A percentile compares a stretch with the other conserved stretches of the same genome.
Evolutionary conservation across 2,329 filamentous ascomycete species (phyloP).

Genomic region (Myotisia sp.): DNA sequence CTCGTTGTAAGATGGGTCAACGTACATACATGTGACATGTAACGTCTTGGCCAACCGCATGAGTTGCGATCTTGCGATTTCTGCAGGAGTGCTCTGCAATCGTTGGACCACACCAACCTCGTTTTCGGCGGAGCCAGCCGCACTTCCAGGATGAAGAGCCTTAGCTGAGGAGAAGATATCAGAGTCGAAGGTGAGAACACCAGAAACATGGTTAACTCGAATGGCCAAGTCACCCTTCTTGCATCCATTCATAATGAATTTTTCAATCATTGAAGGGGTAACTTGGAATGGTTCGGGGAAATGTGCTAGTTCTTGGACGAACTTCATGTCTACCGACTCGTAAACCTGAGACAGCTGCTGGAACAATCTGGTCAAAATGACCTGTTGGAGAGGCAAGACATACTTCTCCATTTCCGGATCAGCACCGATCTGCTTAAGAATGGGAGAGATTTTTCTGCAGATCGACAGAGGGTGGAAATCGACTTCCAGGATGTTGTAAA

Average conservation of each 20-base stretch:
- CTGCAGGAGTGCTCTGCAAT: constrained; percentile 90
- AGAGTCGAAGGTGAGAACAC: constrained; percentile 90
- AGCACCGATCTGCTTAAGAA: constrained; percentile 79
- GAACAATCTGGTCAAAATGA: constrained; percentile 95
- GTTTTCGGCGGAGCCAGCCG: constrained; percentile 71
- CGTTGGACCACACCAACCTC: constrained; percentile 79
- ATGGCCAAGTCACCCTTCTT: constrained; percentile 98
- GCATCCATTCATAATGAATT: constrained; percentile 99
- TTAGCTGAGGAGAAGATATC: constrained; percentile 97
- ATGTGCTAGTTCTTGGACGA: constrained; percentile 82
- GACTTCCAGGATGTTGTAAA: constrained; percentile 97
- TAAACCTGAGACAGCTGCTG: constrained; percentile 98
- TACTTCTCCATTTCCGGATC: constrained; percentile 97
- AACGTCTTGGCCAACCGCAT: constrained; percentile 81
- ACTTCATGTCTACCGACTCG: constrained; percentile 87
- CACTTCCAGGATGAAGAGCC: constrained; percentile 71
- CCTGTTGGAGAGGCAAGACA: constrained; percentile 87
- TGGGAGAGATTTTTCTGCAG: constrained; percentile 97
- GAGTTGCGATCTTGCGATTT: constrained; percentile 92
- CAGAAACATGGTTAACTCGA: constrained; percentile 87
- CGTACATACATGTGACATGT: constrained; percentile 88
- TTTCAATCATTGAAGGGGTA: constrained; percentile 79
- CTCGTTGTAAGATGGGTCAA: constrained; percentile 79
- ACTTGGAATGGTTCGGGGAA: constrained; percentile 97
- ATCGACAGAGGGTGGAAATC: constrained; percentile 98